Conservation (phyloP, 2,329 filamentous ascomycete species). For the Fusarium neocosmosporiellum region DNA sequence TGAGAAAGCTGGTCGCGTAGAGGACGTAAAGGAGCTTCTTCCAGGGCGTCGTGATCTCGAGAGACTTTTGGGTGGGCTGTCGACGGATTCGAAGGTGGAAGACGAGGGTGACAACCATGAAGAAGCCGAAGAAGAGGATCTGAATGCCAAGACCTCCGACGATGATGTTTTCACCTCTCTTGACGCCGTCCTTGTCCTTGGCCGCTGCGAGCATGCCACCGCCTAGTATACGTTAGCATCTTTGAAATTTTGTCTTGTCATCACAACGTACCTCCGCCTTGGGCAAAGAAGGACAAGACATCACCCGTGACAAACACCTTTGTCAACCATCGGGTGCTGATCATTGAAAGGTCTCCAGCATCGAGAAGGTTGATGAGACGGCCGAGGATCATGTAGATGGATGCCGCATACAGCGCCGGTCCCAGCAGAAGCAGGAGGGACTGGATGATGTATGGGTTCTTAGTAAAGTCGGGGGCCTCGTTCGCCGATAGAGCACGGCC, state of each 20-base stretch:
- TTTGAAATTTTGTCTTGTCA: background rate
- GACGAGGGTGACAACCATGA: conserved; percentile 58
- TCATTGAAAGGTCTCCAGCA: conserved; percentile 54
- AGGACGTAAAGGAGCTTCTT: conserved; percentile 44
- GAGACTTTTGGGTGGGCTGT: conserved; percentile 27
- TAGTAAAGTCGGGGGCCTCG: conserved; percentile 51
- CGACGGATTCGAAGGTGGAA: conserved; percentile 55
- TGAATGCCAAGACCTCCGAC: conserved; percentile 65
- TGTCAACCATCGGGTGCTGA: conserved; percentile 58
- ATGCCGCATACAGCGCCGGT: conserved; percentile 57
- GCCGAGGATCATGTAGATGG: conserved; percentile 61
- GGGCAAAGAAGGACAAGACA: conserved; percentile 56
- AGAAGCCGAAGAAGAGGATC: conserved; percentile 65
- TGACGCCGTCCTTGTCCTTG: conserved; percentile 41
- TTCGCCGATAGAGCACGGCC: conserved; percentile 59
- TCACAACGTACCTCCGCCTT: conserved; percentile 39
- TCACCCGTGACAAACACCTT: conserved; percentile 64
- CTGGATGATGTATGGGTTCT: conserved; percentile 55
- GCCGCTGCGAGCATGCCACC: conserved; percentile 42
- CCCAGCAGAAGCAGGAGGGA: conserved; percentile 51
- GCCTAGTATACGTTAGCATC: conserved; percentile 17
- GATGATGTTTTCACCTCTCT: conserved; percentile 59
- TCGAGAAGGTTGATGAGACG: conserved; percentile 53
- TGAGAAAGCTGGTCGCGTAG: conserved; percentile 46
- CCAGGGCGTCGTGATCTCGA: conserved; percentile 44